Evolutionary conservation across 805 yeast species (phyloP).

Genomic region (Candida ovalis): DNA sequence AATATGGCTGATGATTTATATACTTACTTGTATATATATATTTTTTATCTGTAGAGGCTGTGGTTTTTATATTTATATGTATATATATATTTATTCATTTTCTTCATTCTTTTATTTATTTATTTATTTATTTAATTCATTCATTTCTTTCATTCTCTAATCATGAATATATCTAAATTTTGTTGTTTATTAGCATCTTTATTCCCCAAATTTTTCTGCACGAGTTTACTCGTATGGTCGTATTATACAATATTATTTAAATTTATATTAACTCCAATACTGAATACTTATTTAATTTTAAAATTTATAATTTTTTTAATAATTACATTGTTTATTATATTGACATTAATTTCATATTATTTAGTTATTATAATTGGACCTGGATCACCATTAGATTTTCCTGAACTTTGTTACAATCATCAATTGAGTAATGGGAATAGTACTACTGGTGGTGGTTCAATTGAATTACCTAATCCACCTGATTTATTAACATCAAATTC

Average conservation of each 20-base stretch:
- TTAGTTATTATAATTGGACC: slow-evolving; percentile 51
- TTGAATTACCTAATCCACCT: too few species aligned
- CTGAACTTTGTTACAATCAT: slow-evolving; percentile 32
- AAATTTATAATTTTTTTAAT: slow-evolving; percentile 24
- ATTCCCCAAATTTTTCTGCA: slow-evolving; percentile 49
- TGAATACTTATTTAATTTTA: slow-evolving; percentile 9
- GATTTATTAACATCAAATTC: slow-evolving; percentile 36
- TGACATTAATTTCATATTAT: slow-evolving; percentile 51
- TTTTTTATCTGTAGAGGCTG: too few species aligned
- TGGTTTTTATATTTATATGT: too few species aligned
- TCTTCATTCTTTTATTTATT: not conserved
- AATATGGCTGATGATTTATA: too few species aligned
- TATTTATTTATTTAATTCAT: not conserved
- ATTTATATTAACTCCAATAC: slow-evolving; percentile 18
- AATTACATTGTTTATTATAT: slow-evolving; percentile 31
- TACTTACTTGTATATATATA: too few species aligned
- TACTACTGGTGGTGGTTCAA: too few species aligned
- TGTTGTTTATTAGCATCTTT: slow-evolving; percentile 36
- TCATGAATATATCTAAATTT: not conserved
- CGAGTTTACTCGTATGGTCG: slow-evolving; percentile 45
- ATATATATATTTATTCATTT: too few species aligned
- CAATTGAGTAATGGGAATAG: slow-evolving; percentile 18
- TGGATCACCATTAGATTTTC: slow-evolving; percentile 62
- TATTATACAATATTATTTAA: slow-evolving; percentile 35
- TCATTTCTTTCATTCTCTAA: not conserved